A percentile compares a stretch with the other conserved stretches of the same genome.
Evolutionary conservation across 2,329 filamentous ascomycete genomes (phyloP).

Genomic region (Chalaropsis ovoidea): DNA sequence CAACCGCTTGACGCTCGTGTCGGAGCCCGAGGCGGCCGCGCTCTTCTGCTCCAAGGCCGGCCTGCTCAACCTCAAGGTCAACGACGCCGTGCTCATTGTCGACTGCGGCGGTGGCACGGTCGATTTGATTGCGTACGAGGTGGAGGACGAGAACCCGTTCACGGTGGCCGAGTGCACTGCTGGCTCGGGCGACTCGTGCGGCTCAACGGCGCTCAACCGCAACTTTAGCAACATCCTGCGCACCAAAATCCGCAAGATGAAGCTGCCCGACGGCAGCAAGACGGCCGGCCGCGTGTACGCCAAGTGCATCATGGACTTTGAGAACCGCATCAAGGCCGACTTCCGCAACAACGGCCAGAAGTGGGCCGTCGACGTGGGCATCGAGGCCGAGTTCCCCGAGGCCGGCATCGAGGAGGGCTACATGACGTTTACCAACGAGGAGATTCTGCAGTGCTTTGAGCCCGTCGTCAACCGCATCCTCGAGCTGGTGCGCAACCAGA

Average conservation of each 20-base stretch:
- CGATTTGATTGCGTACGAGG: slow-evolving; percentile 97
- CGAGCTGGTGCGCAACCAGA: slow-evolving; percentile 93
- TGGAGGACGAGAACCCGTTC: slow-evolving; percentile 95
- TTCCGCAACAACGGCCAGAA: slow-evolving; percentile 99
- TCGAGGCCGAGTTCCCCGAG: slow-evolving; percentile 95
- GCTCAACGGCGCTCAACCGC: slow-evolving; percentile 93
- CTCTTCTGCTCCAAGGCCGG: slow-evolving; percentile 98
- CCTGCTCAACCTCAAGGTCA: slow-evolving; percentile 90
- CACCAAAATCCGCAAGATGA: slow-evolving; percentile 98
- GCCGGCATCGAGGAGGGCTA: slow-evolving; percentile 97
- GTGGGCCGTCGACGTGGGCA: slow-evolving; percentile 97
- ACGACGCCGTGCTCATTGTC: slow-evolving; percentile 95
- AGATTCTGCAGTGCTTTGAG: slow-evolving; percentile 97
- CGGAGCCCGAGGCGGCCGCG: slow-evolving; percentile 91
- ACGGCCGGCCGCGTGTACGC: slow-evolving; percentile 97
- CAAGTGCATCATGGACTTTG: slow-evolving; percentile 99
- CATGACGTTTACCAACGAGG: slow-evolving; percentile 99
- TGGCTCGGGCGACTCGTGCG: slow-evolving; percentile 93
- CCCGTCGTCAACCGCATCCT: slow-evolving; percentile 95
- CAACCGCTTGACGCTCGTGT: slow-evolving; percentile 86
- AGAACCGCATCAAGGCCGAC: slow-evolving; percentile 98
- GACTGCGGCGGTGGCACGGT: slow-evolving; percentile 98
- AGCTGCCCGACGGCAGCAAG: slow-evolving; percentile 90
- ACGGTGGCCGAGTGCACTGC: slow-evolving; percentile 95
- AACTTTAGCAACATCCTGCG: slow-evolving; percentile 98